A percentile compares a stretch with the other conserved stretches of the same genome.
These are phyloP conservation scores for Microbotryum silenes-acaulis DNA, from an alignment of 1,284 basidiomycete genomes.

Conservation along the genomic window DNA sequence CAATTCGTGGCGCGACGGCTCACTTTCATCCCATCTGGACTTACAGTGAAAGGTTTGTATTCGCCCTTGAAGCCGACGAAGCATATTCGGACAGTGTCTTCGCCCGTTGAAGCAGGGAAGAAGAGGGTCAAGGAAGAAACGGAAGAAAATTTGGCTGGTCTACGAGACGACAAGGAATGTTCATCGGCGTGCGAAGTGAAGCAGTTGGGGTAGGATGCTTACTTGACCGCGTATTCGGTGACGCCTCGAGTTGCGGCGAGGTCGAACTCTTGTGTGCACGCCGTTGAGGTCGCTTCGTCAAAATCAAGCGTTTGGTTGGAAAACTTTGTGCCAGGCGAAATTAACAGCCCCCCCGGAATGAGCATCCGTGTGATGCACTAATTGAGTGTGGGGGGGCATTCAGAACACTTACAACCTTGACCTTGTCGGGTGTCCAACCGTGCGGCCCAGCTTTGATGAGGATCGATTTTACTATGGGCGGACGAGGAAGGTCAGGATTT, in stretches of 20 bases:
- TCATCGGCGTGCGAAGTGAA: background rate
- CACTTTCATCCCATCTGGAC: background rate
- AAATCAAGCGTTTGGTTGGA: conserved; percentile 35
- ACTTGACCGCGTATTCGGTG: conserved; percentile 34
- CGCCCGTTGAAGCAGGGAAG: conserved; percentile 36
- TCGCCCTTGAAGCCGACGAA: conserved; percentile 38
- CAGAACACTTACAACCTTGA: conserved; percentile 22
- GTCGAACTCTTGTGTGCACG: conserved; percentile 34
- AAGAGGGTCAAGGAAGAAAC: conserved; percentile 34
- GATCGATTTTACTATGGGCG: conserved; percentile 29
- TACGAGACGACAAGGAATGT: background rate
- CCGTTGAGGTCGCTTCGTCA: conserved; percentile 30
- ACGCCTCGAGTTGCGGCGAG: conserved; percentile 28
- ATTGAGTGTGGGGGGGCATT: no score
- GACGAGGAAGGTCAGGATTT: background rate
- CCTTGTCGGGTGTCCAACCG: conserved; percentile 29
- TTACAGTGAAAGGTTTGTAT: conserved; percentile 21
- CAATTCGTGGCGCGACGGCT: background rate
- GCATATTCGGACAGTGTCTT: conserved; percentile 33
- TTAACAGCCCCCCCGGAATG: no score
- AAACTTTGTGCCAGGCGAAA: conserved; percentile 13
- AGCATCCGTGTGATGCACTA: no score
- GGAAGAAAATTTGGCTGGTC: conserved; percentile 32
- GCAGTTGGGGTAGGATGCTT: background rate
- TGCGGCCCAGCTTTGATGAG: conserved; percentile 33